Evolutionary conservation across 2,329 filamentous ascomycete genomes (phyloP).

Genomic region (Paracamarosporium sp.): DNA sequence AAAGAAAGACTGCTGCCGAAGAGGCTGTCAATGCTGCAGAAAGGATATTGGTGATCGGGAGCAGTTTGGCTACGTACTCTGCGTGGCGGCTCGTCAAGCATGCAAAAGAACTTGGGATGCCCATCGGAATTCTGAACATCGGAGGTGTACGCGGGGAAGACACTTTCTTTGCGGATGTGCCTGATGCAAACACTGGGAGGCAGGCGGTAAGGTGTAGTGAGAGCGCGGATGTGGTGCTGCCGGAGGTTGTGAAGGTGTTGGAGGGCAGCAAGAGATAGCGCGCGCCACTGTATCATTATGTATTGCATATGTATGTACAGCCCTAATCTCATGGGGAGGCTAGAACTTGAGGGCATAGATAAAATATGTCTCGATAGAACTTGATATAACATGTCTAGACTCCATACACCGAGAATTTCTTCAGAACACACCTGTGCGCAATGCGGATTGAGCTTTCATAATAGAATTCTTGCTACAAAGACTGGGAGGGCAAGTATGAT

Average conservation of each 20-base stretch:
- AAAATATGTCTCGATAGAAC: neutral
- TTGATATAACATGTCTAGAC: neutral
- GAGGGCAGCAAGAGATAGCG: slow-evolving; percentile 18
- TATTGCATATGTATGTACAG: neutral
- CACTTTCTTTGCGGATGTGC: slow-evolving; percentile 67
- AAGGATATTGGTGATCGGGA: slow-evolving; percentile 80
- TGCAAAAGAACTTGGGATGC: slow-evolving; percentile 81
- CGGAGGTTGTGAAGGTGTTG: slow-evolving; percentile 35
- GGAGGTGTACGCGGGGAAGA: slow-evolving; percentile 84
- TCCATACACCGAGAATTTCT: neutral
- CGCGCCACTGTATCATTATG: neutral
- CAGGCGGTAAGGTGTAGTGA: slow-evolving; percentile 50
- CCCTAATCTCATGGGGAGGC: neutral
- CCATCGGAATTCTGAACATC: slow-evolving; percentile 86
- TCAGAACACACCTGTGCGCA: neutral
- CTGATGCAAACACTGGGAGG: slow-evolving; percentile 48
- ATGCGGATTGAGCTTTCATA: neutral
- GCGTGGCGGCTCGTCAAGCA: slow-evolving; percentile 89
- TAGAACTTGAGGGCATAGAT: neutral
- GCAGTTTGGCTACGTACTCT: slow-evolving; percentile 91
- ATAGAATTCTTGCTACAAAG: too few relatives aligned
- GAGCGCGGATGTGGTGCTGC: slow-evolving; percentile 48
- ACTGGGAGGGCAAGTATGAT: too few relatives aligned
- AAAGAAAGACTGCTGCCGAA: slow-evolving; percentile 79
- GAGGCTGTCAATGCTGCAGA: slow-evolving; percentile 75